phyloP scores from a whole-genome alignment of 306 rosid species.

The Sphenostylis stenocarpa region DNA sequence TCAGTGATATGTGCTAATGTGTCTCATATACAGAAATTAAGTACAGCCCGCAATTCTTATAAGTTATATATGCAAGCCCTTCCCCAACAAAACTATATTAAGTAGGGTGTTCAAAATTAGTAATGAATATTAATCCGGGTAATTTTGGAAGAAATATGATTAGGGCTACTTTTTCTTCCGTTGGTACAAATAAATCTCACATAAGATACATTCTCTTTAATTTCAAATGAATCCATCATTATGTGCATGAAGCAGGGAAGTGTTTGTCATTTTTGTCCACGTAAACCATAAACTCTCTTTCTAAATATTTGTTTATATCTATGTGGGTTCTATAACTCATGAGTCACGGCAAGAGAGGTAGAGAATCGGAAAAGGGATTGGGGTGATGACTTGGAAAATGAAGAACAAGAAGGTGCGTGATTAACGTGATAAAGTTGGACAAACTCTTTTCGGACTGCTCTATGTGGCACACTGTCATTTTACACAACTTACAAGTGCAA shows the following conservation, averaged over 20 bases:
- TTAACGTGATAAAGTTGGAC: slow-evolving; percentile 60
- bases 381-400: slow-evolving; percentile 9
- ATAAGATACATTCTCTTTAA: background rate
- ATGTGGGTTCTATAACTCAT: background rate
- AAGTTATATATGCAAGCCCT: slow-evolving; percentile 3
- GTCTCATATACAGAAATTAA: background rate
- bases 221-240: background rate
- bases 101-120: background rate
- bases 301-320: background rate
- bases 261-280: background rate
- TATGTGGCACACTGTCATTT: slow-evolving; percentile 46
- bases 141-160: background rate
- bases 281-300: background rate
- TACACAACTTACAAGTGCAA: slow-evolving; percentile 50
- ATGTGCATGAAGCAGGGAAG: background rate
- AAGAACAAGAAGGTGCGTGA: slow-evolving; percentile 60
- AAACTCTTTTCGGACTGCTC: slow-evolving; percentile 27
- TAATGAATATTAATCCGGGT: background rate
- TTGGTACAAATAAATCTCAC: background rate
- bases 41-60: background rate
- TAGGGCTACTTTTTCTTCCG: background rate
- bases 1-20: background rate
- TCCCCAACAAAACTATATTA: background rate
- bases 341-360: slow-evolving; percentile 32
- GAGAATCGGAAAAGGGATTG: slow-evolving; percentile 22